A percentile compares a stretch with the other conserved stretches of the same genome.
phyloP scores from a whole-genome alignment of 2,329 filamentous ascomycete genomes.

The Fusarium annulatum region DNA sequence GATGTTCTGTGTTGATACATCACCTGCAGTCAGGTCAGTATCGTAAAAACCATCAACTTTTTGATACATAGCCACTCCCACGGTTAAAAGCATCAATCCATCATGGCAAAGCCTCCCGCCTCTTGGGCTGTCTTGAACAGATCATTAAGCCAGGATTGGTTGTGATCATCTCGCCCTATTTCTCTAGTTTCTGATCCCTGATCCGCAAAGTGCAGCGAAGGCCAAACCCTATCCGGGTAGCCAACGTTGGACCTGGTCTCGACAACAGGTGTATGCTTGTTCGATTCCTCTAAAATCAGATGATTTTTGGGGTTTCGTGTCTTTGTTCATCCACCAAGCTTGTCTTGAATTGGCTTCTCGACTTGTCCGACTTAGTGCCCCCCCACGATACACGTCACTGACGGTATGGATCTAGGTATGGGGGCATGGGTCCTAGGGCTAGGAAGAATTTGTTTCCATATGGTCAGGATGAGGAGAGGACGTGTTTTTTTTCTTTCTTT shows the following conservation, averaged over 20 bases:
- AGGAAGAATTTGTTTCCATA: conserved; percentile 7
- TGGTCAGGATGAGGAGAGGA: conserved; percentile 1
- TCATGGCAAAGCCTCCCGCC: neutral
- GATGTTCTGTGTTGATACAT: conserved; percentile 3
- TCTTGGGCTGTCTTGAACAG: conserved; percentile 4
- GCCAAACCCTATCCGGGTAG: conserved; percentile 8
- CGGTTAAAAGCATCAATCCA: neutral
- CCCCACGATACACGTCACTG: conserved; percentile 38
- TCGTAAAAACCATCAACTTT: neutral
- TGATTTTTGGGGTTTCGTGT: neutral
- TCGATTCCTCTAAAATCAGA: neutral
- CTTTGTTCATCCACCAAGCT: conserved; percentile 11
- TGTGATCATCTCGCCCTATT: conserved; percentile 10
- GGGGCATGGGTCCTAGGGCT: conserved; percentile 21
- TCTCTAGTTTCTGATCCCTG: conserved; percentile 21
- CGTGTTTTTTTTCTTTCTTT: neutral
- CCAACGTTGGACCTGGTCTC: neutral
- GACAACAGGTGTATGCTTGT: neutral
- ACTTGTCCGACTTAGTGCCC: neutral
- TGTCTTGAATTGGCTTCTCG: conserved; percentile 12
- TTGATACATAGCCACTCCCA: neutral
- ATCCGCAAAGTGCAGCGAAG: conserved; percentile 4
- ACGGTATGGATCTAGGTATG: conserved; percentile 21
- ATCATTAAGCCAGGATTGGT: conserved; percentile 17
- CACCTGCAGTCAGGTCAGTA: conserved; percentile 4